Evolutionary conservation across 805 yeast genomes (phyloP).

Genomic region (Ogataea glucozyma): DNA sequence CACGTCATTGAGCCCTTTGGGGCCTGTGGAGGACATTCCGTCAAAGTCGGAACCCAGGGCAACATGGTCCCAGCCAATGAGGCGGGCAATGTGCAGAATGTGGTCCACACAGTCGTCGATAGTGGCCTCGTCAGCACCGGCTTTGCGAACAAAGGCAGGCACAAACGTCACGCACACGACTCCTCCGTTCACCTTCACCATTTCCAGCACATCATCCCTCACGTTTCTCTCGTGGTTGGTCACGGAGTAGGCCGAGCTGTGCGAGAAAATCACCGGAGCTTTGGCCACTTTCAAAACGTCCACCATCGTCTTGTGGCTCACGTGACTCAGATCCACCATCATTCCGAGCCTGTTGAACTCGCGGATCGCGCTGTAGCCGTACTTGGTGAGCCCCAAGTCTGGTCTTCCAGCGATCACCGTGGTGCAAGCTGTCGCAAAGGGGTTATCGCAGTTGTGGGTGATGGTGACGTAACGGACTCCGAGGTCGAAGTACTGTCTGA

Average conservation of each 20-base stretch:
- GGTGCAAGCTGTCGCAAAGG: slow-evolving; percentile 54
- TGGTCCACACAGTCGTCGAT: slow-evolving; percentile 51
- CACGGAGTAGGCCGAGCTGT: slow-evolving; percentile 45
- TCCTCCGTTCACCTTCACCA: slow-evolving; percentile 44
- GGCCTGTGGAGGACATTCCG: slow-evolving; percentile 51
- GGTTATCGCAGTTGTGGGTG: slow-evolving; percentile 56
- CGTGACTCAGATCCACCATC: slow-evolving; percentile 54
- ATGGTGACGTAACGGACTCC: slow-evolving; percentile 53
- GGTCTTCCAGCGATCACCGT: slow-evolving; percentile 45
- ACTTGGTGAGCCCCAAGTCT: slow-evolving; percentile 45
- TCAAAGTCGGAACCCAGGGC: slow-evolving; percentile 56
- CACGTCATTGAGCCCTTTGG: slow-evolving; percentile 51
- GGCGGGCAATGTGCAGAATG: slow-evolving; percentile 42
- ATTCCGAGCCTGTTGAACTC: slow-evolving; percentile 57
- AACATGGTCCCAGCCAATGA: slow-evolving; percentile 53
- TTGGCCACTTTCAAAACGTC: slow-evolving; percentile 42
- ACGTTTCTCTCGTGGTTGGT: slow-evolving; percentile 49
- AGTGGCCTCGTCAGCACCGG: slow-evolving; percentile 31
- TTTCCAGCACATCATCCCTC: slow-evolving; percentile 45
- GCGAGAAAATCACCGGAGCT: slow-evolving; percentile 53
- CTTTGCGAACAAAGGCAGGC: slow-evolving; percentile 39
- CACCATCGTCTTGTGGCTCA: slow-evolving; percentile 47
- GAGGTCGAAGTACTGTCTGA: slow-evolving; percentile 46
- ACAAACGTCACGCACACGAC: slow-evolving; percentile 50
- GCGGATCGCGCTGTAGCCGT: slow-evolving; percentile 41